Base-by-base conservation (phyloP, 768 basidiomycete species). In the Phlegmacium glaucopus region DNA sequence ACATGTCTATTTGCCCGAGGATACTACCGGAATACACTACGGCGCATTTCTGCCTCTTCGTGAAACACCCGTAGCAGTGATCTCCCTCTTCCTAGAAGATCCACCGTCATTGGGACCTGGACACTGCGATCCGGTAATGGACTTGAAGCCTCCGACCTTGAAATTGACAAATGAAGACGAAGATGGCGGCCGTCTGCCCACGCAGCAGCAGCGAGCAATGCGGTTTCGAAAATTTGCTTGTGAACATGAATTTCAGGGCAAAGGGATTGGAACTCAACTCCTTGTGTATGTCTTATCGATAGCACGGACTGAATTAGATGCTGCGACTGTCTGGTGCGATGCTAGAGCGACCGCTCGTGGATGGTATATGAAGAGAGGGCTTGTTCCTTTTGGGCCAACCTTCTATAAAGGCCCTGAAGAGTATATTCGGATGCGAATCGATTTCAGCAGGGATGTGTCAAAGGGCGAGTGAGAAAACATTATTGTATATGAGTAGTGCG, bases 191-290 rank as follows among this genome's bases (percentile, higher is more conserved):
- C 45, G 34, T 55, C 39, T 44, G 28, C 16, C 34, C 54, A 39
- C 42, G n/a, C 16, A 53, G 44, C 45, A 44, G n/a, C n/a, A 42
- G 50, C 61, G 12, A 40, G 52, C 61, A 9, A 71, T 72, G 16
- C 73, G 79, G 25, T 82, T 83, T 64, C 69, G 80, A 51, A 84
- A 83, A 57, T 85, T 84, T 57, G 77, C 81, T 13, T 84, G 78
- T 62, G 67, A 74, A 38, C 66, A 71, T 27, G 52, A 60, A n/a
- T 69, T 72, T 56, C 82, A 81, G 63, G 70, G 75, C 16, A 70
- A 56, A 50, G 81, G 81, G 18, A 67, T 85, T 49, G 80, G 78
- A 28, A 74, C 76, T 18, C 62, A 57, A 41, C 68, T 83, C 37
- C 64, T 87, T 32, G 51, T 59, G 40, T 61, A 73, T 53, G 66